Percentiles rank a stretch among this genome's conserved stretches.
Evolutionary conservation across 768 basidiomycete species (phyloP).

Genomic region (Xanthoconium stramineum): DNA sequence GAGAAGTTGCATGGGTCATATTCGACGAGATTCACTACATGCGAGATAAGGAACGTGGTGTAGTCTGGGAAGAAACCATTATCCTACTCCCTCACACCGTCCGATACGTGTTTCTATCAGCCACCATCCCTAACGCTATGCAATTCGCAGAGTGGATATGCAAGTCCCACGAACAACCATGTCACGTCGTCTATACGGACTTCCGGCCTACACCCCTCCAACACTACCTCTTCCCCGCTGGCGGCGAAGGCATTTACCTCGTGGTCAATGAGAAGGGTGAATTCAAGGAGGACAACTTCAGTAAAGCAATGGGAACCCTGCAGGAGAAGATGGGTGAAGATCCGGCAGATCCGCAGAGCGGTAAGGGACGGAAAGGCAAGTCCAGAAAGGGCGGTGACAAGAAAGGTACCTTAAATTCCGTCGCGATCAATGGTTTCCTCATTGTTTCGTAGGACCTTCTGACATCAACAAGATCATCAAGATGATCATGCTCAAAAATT

Average conservation of each 20-base stretch:
- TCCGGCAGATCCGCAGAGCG: slow-evolving; percentile 80
- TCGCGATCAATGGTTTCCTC: background rate
- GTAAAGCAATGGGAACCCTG: slow-evolving; percentile 94
- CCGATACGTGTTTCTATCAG: slow-evolving; percentile 97
- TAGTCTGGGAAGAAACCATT: slow-evolving; percentile 99
- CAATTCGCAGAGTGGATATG: slow-evolving; percentile 99
- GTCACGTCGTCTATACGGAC: slow-evolving; percentile 99
- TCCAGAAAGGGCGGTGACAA: slow-evolving; percentile 89
- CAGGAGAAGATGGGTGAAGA: slow-evolving; percentile 85
- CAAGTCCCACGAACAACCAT: slow-evolving; percentile 95
- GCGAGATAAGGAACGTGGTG: slow-evolving; percentile 98
- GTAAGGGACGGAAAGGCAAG: slow-evolving; percentile 90
- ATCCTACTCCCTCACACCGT: slow-evolving; percentile 95
- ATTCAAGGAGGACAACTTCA: slow-evolving; percentile 96
- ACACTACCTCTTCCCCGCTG: slow-evolving; percentile 96
- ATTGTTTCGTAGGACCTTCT: slow-evolving; percentile 59
- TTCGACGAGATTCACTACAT: slow-evolving; percentile 99
- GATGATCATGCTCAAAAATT: slow-evolving; percentile 97
- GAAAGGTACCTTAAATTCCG: slow-evolving; percentile 57
- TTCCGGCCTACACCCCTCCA: slow-evolving; percentile 97
- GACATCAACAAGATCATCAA: slow-evolving; percentile 98
- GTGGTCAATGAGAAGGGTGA: slow-evolving; percentile 99
- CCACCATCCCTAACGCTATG: slow-evolving; percentile 99
- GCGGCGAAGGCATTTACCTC: slow-evolving; percentile 94
- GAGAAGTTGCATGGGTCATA: slow-evolving; percentile 99